These are phyloP conservation scores for Myxozyma kluyveri DNA, from an alignment of 805 yeast species.

Conservation along the genomic window DNA sequence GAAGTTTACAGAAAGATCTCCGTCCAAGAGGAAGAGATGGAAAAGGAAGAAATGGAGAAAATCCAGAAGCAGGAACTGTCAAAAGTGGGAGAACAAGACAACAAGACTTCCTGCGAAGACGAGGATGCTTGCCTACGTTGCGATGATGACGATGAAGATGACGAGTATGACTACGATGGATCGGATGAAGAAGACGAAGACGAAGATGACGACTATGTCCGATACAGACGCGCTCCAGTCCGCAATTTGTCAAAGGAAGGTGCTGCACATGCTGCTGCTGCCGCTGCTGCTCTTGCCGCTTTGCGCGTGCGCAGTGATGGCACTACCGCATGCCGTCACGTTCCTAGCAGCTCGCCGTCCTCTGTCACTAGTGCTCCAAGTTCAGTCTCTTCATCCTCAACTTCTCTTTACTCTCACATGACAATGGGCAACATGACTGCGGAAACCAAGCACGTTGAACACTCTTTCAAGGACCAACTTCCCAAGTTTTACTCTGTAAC, in stretches of 20 bases:
- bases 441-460: not conserved
- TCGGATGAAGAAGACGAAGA: conserved; percentile 4
- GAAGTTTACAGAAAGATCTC: too few relatives aligned
- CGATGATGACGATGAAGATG: conserved; percentile 6
- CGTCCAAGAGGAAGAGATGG: conserved; percentile 1
- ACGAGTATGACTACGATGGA: not conserved
- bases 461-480: not conserved
- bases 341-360: not conserved
- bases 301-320: not conserved
- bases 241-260: not conserved
- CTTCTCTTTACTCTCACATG: not conserved
- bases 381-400: not conserved
- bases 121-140: not conserved
- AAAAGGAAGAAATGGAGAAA: conserved; percentile 1
- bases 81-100: not conserved
- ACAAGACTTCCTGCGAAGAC: not conserved
- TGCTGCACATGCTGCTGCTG: not conserved
- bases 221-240: not conserved
- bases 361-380: too few relatives aligned
- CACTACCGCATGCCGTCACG: not conserved
- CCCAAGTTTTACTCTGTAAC: conserved; percentile 4
- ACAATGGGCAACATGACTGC: not conserved
- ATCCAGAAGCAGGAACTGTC: not conserved
- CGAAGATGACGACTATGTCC: not conserved
- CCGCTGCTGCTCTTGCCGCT: not conserved